A percentile compares a stretch with the other conserved stretches of the same genome.
phyloP scores from a whole-genome alignment of 1,139 yeast species.

The Lodderomyces metapsilosis region DNA sequence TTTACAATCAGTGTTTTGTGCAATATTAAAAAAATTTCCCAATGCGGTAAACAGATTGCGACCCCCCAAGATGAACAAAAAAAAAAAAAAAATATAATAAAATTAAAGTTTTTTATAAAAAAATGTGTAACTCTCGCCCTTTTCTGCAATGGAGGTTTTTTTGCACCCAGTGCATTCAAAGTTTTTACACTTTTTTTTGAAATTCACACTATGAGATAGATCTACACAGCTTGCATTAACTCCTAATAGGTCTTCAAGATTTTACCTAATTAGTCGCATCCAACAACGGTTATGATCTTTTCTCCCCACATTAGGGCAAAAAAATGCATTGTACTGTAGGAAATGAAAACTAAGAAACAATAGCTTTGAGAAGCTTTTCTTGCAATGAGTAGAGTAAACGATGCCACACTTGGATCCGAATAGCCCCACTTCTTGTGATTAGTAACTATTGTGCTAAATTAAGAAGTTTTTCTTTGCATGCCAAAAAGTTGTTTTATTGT shows the following conservation, averaged over 20 bases:
- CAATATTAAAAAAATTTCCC: background rate
- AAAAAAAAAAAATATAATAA: background rate
- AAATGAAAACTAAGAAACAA: background rate
- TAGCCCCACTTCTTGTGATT: slow-evolving; percentile 1
- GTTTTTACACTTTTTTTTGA: background rate
- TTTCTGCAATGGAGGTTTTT: no score
- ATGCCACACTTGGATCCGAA: background rate
- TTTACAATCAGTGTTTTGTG: background rate
- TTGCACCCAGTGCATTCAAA: background rate
- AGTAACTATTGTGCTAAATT: background rate
- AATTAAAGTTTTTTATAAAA: no score
- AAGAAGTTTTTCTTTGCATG: background rate
- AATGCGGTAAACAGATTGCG: slow-evolving; percentile 1
- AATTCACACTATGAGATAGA: background rate
- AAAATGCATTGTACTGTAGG: background rate
- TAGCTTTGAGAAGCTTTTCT: no score
- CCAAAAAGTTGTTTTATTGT: slow-evolving; percentile 2
- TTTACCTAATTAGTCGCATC: background rate
- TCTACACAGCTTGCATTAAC: background rate
- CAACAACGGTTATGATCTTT: background rate
- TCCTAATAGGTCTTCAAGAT: background rate
- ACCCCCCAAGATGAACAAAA: background rate
- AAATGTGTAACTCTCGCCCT: no score
- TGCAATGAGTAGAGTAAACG: no score
- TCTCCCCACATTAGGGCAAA: background rate